phyloP scores from a whole-genome alignment of 2,329 filamentous ascomycete genomes.

The Aspergillus texensis region DNA sequence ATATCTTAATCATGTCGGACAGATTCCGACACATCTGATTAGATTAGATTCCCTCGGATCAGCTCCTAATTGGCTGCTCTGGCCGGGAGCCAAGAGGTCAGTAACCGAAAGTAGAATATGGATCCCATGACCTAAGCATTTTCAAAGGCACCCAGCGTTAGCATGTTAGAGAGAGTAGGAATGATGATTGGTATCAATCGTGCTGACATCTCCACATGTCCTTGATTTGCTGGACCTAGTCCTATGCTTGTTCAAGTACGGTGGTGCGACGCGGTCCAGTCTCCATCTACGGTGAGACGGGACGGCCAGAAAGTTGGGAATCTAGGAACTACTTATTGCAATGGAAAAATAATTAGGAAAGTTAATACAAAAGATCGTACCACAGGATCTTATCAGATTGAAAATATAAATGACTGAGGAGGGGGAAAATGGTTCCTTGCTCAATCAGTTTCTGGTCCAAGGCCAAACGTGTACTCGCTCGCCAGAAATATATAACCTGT shows the following conservation, averaged over 20 bases:
- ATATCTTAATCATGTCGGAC: not conserved
- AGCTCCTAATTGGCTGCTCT: not conserved
- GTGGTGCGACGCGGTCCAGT: too few species aligned
- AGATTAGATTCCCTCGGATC: not conserved
- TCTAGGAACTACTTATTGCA: rapidly evolving
- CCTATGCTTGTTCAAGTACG: too few species aligned
- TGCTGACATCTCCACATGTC: too few species aligned
- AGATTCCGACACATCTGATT: not conserved
- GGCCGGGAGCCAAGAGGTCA: not conserved
- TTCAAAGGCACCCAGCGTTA: not conserved
- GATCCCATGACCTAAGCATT: not conserved
- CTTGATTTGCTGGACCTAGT: rapidly evolving
- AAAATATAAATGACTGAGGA: too few species aligned
- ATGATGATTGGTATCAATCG: not conserved
- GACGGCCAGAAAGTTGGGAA: too few species aligned
- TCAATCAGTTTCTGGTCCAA: too few species aligned
- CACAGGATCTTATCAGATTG: too few species aligned
- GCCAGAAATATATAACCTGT: not conserved
- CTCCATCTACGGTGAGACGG: too few species aligned
- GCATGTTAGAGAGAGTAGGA: not conserved
- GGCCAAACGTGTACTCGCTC: too few species aligned
- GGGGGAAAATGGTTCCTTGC: too few species aligned
- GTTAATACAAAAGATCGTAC: too few species aligned
- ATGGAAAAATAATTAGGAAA: too few species aligned
- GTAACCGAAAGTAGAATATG: not conserved